Evolutionary conservation across 2,329 filamentous ascomycete genomes (phyloP), one percentile per base, ranked within the genome.

Genomic region (Emergomyces orientalis): DNA sequence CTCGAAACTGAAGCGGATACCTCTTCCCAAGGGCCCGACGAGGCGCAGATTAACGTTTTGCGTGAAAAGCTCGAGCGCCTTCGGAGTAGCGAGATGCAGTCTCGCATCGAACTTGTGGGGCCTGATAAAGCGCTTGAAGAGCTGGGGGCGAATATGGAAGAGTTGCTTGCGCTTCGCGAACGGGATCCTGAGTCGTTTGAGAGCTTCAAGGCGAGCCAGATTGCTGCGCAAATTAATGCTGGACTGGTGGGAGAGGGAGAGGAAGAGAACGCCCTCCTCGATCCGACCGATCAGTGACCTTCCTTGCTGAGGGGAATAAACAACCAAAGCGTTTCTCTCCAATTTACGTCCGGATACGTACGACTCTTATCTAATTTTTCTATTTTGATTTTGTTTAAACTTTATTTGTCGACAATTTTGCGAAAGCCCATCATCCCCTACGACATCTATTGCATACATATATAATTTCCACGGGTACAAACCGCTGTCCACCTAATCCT

Each of bases 211-310:
- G 72, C 78, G 63, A 77, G 74, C 19, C 78, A 80, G 62, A 75
- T 80, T 59, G 78, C 77, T 3, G 77, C 78, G 17, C 76, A 79
- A 64, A 75, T 78, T 34, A 79, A 79, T 65, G 76, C 74, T 51
- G 76, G 75, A 14, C 66, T 72, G 51, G 67, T 71, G 37, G 19
- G 60, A 66, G 41, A 49, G 60, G 25, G 14, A 22, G 27, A 39
- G 17, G 32, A 19, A 13, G 2, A 19, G 47, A 27, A 49, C 11
- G 51, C 51, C 14, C 3, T 3, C 30, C 30, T n/a, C 7, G 2
- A 54, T n/a, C 30, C 17, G 2, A n/a, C 30, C 32, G 8, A n/a
- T 14, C 13, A 2, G 17, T 54, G 5, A 13, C 27, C 30, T n/a
- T 34, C 9, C 9, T 54, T 19, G 4, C 30, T 4, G 27, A 19